A percentile compares a stretch with the other conserved stretches of the same genome.
These are phyloP conservation scores for Acanthamoeba royreba DNA, from an alignment of 208 protist species.

Conservation along the genomic window DNA sequence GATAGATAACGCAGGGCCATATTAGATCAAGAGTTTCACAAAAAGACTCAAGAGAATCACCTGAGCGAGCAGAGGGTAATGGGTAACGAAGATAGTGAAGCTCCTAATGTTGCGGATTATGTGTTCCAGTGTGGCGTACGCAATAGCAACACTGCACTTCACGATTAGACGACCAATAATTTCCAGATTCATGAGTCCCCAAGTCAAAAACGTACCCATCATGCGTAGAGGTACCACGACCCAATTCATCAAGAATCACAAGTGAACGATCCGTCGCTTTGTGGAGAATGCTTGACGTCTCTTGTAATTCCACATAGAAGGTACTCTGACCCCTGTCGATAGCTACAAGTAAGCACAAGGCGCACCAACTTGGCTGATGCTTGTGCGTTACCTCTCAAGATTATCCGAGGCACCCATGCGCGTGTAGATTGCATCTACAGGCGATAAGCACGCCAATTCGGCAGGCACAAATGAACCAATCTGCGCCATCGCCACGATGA, in stretches of 20 bases:
- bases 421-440: slow-evolving; percentile 69
- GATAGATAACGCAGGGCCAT: neutral
- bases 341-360: neutral
- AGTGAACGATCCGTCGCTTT: slow-evolving; percentile 64
- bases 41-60: neutral
- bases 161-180: too few relatives aligned
- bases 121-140: slow-evolving; percentile 75
- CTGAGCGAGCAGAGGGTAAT: slow-evolving; percentile 76
- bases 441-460: neutral
- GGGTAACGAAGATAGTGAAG: slow-evolving; percentile 80
- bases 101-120: slow-evolving; percentile 60
- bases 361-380: neutral
- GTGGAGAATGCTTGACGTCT: slow-evolving; percentile 64
- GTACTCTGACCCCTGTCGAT: slow-evolving; percentile 62
- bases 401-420: slow-evolving; percentile 76
- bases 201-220: slow-evolving; percentile 63
- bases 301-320: slow-evolving; percentile 78
- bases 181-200: too few relatives aligned
- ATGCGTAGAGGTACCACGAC: slow-evolving; percentile 76
- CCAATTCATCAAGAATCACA: slow-evolving; percentile 79
- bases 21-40: neutral
- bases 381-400: neutral
- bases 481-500: slow-evolving; percentile 70
- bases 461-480: slow-evolving; percentile 72
- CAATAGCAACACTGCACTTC: slow-evolving; percentile 68